phyloP scores from a whole-genome alignment of 2,329 filamentous ascomycete species.

The Plectosphaerella sp. region DNA sequence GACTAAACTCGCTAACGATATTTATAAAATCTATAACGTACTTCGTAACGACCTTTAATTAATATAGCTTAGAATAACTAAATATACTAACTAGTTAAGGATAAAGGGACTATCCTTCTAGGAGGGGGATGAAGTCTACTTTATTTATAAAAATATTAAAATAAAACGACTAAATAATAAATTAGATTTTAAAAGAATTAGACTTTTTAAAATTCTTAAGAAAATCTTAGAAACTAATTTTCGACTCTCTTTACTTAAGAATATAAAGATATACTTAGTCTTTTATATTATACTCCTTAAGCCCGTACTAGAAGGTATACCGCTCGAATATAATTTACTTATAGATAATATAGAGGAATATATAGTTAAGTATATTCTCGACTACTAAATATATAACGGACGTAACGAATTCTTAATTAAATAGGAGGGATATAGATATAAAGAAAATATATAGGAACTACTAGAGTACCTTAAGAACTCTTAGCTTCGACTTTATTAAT shows the following conservation, averaged over 20 bases:
- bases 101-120: constrained; percentile 4
- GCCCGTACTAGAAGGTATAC: background rate
- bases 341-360: background rate
- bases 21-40: background rate
- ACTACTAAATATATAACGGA: background rate
- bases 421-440: background rate
- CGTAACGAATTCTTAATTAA: background rate
- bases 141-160: constrained; percentile 2
- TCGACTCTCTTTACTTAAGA: constrained; percentile 2
- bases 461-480: background rate
- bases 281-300: background rate
- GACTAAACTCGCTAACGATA: background rate
- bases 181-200: constrained; percentile 2
- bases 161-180: constrained; percentile 4
- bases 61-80: background rate
- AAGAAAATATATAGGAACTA: background rate
- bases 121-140: constrained; percentile 3
- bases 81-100: background rate
- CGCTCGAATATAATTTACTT: background rate
- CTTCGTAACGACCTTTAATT: background rate
- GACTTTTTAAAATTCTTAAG: constrained; percentile 1
- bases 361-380: background rate
- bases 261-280: constrained; percentile 1
- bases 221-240: background rate
- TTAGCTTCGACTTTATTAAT: no score